These are phyloP conservation scores for Aspergillus sp. DNA, from an alignment of 2,329 filamentous ascomycete genomes.

Conservation along the genomic window DNA sequence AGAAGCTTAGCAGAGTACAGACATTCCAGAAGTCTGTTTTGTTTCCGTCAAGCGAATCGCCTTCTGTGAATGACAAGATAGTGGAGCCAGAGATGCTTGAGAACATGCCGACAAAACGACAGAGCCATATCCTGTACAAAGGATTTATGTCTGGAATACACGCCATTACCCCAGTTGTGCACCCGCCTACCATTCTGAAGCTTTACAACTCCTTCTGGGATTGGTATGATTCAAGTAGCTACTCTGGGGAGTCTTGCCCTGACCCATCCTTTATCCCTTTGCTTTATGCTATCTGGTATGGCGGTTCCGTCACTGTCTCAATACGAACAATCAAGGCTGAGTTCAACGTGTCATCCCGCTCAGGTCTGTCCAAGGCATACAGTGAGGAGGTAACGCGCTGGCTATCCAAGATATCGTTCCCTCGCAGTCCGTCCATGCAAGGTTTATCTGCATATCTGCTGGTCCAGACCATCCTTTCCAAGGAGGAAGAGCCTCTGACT, in stretches of 20 bases:
- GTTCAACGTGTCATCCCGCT: slow-evolving; percentile 39
- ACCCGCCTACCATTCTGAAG: slow-evolving; percentile 45
- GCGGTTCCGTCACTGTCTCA: slow-evolving; percentile 49
- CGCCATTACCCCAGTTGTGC: slow-evolving; percentile 47
- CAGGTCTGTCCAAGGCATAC: slow-evolving; percentile 40
- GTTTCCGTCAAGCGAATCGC: slow-evolving; percentile 40
- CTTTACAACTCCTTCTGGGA: slow-evolving; percentile 49
- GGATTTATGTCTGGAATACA: slow-evolving; percentile 51
- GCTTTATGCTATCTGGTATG: slow-evolving; percentile 51
- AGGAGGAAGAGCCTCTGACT: slow-evolving; percentile 52
- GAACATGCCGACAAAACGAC: slow-evolving; percentile 44
- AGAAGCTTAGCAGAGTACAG: slow-evolving; percentile 25
- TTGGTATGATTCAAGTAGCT: slow-evolving; percentile 45
- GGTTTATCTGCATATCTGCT: slow-evolving; percentile 51
- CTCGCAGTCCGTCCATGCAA: slow-evolving; percentile 47
- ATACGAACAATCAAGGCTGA: slow-evolving; percentile 44
- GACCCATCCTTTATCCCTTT: slow-evolving; percentile 48
- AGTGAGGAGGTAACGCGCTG: slow-evolving; percentile 48
- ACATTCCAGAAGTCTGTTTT: slow-evolving; percentile 41
- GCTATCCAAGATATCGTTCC: slow-evolving; percentile 47
- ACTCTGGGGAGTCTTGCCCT: slow-evolving; percentile 39
- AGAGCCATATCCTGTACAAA: slow-evolving; percentile 50
- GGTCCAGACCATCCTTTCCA: slow-evolving; percentile 49
- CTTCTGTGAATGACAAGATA: slow-evolving; percentile 32
- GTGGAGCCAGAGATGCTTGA: slow-evolving; percentile 45